These are phyloP conservation scores for Epicoccum sorghinum DNA, from an alignment of 2,329 filamentous ascomycete species.

Conservation along the genomic window DNA sequence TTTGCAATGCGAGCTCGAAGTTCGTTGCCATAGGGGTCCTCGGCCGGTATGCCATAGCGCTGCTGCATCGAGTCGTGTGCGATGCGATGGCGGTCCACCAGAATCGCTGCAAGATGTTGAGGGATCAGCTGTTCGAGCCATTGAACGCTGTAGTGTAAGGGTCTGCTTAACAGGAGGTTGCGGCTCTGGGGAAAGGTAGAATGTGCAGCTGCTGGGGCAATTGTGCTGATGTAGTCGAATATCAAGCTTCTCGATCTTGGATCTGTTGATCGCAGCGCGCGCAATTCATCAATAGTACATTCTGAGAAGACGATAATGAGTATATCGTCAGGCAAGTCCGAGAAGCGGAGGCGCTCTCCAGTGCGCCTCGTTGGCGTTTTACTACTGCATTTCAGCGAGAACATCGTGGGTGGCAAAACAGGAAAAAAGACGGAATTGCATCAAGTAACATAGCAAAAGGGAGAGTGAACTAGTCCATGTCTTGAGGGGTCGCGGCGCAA, in stretches of 20 bases:
- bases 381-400: conserved; percentile 3
- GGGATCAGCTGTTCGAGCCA: conserved; percentile 39
- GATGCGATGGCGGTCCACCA: conserved; percentile 38
- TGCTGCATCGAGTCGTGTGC: conserved; percentile 23
- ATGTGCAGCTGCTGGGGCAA: conserved; percentile 36
- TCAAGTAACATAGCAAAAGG: background rate
- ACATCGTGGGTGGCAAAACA: background rate
- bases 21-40: conserved; percentile 37
- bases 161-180: conserved; percentile 18
- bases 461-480: background rate
- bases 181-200: conserved; percentile 32
- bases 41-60: conserved; percentile 37
- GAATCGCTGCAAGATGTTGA: conserved; percentile 35
- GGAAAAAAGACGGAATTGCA: background rate
- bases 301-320: conserved; percentile 37
- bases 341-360: conserved; percentile 13
- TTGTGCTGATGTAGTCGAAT: conserved; percentile 32
- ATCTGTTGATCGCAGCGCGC: conserved; percentile 28
- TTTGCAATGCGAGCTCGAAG: conserved; percentile 36
- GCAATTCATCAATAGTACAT: conserved; percentile 38
- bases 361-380: background rate
- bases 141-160: conserved; percentile 16
- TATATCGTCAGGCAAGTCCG: conserved; percentile 36
- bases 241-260: conserved; percentile 31
- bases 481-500: background rate